Evolutionary conservation across 352 stramenopile genomes (phyloP).

Genomic region (Plasmopara muralis): DNA sequence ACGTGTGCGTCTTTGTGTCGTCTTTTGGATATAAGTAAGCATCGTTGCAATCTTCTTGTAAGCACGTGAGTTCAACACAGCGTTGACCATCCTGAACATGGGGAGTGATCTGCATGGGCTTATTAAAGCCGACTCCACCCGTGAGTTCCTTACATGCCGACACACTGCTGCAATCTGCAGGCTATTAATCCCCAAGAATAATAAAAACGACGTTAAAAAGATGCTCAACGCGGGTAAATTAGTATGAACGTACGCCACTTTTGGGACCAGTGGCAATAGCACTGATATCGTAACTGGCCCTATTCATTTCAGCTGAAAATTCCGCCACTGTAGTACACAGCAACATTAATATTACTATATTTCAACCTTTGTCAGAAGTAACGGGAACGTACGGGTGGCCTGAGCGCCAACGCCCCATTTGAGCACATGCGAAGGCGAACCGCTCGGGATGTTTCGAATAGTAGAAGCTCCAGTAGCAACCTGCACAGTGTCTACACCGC

Average conservation of each 20-base stretch:
- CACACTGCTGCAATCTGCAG: conserved; percentile 47
- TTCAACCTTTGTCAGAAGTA: too few species aligned
- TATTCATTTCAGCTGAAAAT: conserved; percentile 48
- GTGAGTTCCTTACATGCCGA: conserved; percentile 52
- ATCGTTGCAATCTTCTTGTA: conserved; percentile 44
- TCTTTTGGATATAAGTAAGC: conserved; percentile 65
- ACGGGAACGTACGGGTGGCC: conserved; percentile 39
- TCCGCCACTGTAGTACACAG: conserved; percentile 40
- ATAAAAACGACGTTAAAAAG: conserved; percentile 9
- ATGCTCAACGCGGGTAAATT: conserved; percentile 1
- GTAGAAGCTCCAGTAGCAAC: conserved; percentile 31
- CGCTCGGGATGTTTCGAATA: conserved; percentile 22
- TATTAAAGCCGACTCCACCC: conserved; percentile 57
- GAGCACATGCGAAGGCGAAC: conserved; percentile 40
- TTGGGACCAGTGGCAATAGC: conserved; percentile 64
- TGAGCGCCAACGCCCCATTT: conserved; percentile 44
- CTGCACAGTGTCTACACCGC: conserved; percentile 19
- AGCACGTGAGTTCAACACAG: conserved; percentile 48
- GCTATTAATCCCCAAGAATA: conserved; percentile 15
- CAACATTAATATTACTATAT: neutral
- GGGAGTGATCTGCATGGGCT: conserved; percentile 55
- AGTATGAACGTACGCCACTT: conserved; percentile 40
- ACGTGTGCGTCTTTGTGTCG: conserved; percentile 65
- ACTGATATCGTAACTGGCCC: conserved; percentile 65
- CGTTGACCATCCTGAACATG: conserved; percentile 25